phyloP scores from a whole-genome alignment of 768 basidiomycete species.

The Pholiota molesta region DNA sequence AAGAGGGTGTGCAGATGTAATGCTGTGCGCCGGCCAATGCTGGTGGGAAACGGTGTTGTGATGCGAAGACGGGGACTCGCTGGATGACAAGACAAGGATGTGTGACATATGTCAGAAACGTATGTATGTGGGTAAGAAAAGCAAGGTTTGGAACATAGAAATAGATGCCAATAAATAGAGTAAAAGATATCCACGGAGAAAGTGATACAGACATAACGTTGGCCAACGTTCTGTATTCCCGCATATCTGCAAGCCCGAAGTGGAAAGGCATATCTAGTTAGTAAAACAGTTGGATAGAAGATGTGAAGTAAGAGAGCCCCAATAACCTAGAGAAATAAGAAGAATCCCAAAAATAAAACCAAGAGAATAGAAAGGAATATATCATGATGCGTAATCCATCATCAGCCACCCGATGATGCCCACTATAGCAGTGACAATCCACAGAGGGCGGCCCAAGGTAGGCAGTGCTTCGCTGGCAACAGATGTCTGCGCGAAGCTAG shows the following conservation, averaged over 20 bases:
- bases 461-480: slow-evolving; percentile 18
- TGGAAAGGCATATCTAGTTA: neutral
- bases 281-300: slow-evolving; percentile 8
- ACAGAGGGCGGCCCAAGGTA: slow-evolving; percentile 1
- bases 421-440: slow-evolving; percentile 1
- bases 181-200: neutral
- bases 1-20: neutral
- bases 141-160: slow-evolving; percentile 2
- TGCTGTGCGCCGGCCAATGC: neutral
- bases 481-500: slow-evolving; percentile 41
- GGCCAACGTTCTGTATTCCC: neutral
- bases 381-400: neutral
- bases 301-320: neutral
- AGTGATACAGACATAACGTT: neutral
- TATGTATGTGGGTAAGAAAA: neutral
- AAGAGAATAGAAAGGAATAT: neutral
- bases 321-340: neutral
- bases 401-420: slow-evolving; percentile 8
- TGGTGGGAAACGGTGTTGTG: neutral
- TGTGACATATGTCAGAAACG: neutral
- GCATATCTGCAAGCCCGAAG: slow-evolving; percentile 6
- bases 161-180: slow-evolving; percentile 5
- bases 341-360: slow-evolving; percentile 1
- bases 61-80: neutral
- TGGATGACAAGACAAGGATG: neutral